Conservation (phyloP, 805 yeast species). For the Candida railenensis region DNA sequence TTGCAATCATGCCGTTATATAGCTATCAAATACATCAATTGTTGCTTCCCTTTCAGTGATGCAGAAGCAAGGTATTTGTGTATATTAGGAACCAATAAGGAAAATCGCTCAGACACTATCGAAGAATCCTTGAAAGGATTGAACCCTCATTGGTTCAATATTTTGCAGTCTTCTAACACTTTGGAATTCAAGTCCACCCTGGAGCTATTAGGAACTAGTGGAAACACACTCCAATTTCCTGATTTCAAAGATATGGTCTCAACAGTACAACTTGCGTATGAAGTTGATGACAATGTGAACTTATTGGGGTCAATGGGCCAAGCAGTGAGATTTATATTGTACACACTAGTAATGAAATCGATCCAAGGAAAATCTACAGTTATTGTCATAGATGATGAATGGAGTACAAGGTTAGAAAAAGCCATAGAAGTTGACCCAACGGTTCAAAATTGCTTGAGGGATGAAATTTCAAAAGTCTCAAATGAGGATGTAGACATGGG, state of each 20-base stretch:
- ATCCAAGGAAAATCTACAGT: slow-evolving; percentile 51
- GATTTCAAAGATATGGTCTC: slow-evolving; percentile 41
- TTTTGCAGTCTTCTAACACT: slow-evolving; percentile 46
- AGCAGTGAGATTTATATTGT: slow-evolving; percentile 54
- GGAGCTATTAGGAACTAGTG: slow-evolving; percentile 43
- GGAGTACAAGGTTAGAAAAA: slow-evolving; percentile 68
- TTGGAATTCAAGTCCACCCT: slow-evolving; percentile 41
- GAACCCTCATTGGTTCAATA: slow-evolving; percentile 77
- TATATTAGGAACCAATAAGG: slow-evolving; percentile 57
- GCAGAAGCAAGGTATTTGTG: slow-evolving; percentile 66
- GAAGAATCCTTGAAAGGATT: slow-evolving; percentile 82
- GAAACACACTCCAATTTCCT: slow-evolving; percentile 50
- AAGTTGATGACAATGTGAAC: slow-evolving; percentile 19
- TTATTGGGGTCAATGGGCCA: slow-evolving; percentile 32
- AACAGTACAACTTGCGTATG: slow-evolving; percentile 19
- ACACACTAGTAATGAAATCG: slow-evolving; percentile 66
- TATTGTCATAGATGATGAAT: slow-evolving; percentile 66
- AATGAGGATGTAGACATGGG: slow-evolving; percentile 16
- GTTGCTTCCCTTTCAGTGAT: slow-evolving; percentile 66
- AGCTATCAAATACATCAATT: slow-evolving; percentile 63
- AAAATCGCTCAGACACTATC: slow-evolving; percentile 66
- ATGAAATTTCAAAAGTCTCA: slow-evolving; percentile 17
- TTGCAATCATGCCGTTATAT: slow-evolving; percentile 58
- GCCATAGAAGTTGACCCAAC: slow-evolving; percentile 61
- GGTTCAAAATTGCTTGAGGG: slow-evolving; percentile 36